A percentile compares a stretch with the other conserved stretches of the same genome.
Conservation (phyloP, 768 basidiomycete species). For the Phaffia australis region DNA sequence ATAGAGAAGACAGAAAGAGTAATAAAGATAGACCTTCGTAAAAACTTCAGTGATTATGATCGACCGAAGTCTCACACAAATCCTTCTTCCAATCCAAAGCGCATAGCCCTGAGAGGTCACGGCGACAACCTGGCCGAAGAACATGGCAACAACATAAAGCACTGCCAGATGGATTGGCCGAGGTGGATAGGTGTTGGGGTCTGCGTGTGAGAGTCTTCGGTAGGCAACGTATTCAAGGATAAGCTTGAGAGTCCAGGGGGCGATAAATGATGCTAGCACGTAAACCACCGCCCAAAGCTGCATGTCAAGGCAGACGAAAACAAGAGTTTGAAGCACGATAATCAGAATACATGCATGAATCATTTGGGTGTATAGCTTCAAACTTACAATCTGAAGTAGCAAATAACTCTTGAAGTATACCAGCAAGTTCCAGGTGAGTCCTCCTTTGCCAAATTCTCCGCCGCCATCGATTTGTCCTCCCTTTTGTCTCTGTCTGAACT, state of each 20-base stretch:
- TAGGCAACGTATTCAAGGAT: slow-evolving; percentile 38
- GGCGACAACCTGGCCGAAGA: slow-evolving; percentile 34
- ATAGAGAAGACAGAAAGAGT: no score
- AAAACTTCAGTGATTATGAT: slow-evolving; percentile 41
- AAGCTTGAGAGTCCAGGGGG: slow-evolving; percentile 38
- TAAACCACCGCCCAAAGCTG: slow-evolving; percentile 29
- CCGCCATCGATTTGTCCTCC: slow-evolving; percentile 13
- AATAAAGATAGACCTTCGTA: slow-evolving; percentile 27
- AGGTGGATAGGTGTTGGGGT: slow-evolving; percentile 31
- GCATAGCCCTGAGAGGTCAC: slow-evolving; percentile 33
- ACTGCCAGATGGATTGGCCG: slow-evolving; percentile 36
- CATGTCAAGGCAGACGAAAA: slow-evolving; percentile 1
- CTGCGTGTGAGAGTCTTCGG: slow-evolving; percentile 27
- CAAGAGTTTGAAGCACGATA: background rate
- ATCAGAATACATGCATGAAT: background rate
- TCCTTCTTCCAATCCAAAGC: slow-evolving; percentile 38
- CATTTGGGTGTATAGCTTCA: slow-evolving; percentile 11
- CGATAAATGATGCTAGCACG: slow-evolving; percentile 37
- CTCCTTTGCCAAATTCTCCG: slow-evolving; percentile 13
- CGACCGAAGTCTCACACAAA: slow-evolving; percentile 37
- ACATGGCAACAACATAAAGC: slow-evolving; percentile 39
- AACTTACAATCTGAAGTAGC: slow-evolving; percentile 6
- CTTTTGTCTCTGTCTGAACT: slow-evolving; percentile 14
- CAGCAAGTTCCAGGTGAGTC: slow-evolving; percentile 1
- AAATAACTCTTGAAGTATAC: slow-evolving; percentile 19